phyloP scores from a whole-genome alignment of 2,329 filamentous ascomycete genomes.

The Penicillium vulpinum region DNA sequence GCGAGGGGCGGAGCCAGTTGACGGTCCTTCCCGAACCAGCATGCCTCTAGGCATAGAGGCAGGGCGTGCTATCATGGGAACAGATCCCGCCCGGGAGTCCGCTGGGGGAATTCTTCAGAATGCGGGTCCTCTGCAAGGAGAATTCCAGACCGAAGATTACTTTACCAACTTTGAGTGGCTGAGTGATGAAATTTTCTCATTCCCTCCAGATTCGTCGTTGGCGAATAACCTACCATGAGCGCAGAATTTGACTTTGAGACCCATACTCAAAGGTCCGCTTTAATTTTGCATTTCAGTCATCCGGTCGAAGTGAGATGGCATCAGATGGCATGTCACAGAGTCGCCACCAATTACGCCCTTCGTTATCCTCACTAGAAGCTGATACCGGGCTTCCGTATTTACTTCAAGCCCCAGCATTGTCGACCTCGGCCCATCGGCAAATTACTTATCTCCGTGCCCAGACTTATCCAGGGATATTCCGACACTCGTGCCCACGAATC shows the following conservation, averaged over 20 bases:
- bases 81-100: conserved; percentile 8
- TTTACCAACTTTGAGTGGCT: conserved; percentile 44
- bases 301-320: too few relatives aligned
- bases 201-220: conserved; percentile 23
- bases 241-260: not conserved
- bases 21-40: conserved; percentile 16
- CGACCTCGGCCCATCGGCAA: not conserved
- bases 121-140: conserved; percentile 17
- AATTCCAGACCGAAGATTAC: conserved; percentile 37
- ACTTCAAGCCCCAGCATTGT: not conserved
- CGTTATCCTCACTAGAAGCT: too few relatives aligned
- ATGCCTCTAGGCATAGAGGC: conserved; percentile 7
- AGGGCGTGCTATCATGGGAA: conserved; percentile 4
- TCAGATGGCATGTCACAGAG: not conserved
- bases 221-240: conserved; percentile 17
- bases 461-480: not conserved
- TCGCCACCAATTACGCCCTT: not conserved
- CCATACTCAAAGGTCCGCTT: not conserved
- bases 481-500: not conserved
- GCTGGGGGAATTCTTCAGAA: not conserved
- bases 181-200: conserved; percentile 33
- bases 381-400: not conserved
- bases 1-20: conserved; percentile 13
- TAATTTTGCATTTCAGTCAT: not conserved
- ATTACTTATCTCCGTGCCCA: not conserved